These are phyloP conservation scores for Penicillium steckii DNA, from an alignment of 495 filamentous ascomycete species.

Conservation along the genomic window DNA sequence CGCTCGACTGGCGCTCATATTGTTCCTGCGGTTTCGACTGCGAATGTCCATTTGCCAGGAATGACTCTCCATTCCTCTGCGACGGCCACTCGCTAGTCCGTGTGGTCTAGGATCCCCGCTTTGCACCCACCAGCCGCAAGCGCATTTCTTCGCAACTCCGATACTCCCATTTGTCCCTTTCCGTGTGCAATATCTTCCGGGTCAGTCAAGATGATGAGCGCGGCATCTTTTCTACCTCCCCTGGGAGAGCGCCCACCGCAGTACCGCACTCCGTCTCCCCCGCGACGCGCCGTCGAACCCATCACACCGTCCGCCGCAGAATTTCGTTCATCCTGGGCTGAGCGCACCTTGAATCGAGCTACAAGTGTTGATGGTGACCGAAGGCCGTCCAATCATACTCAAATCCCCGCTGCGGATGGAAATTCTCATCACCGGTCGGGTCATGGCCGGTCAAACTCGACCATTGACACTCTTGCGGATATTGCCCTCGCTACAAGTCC, in stretches of 20 bases:
- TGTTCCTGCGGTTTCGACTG: slow-evolving; percentile 26
- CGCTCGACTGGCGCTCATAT: slow-evolving; percentile 17
- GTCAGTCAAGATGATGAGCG: slow-evolving; percentile 38
- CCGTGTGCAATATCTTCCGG: slow-evolving; percentile 11
- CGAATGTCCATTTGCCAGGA: slow-evolving; percentile 39
- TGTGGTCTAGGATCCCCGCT: slow-evolving; percentile 50
- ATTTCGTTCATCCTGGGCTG: slow-evolving; percentile 31
- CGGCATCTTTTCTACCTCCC: slow-evolving; percentile 45
- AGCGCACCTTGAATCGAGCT: slow-evolving; percentile 29
- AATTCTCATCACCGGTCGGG: slow-evolving; percentile 36
- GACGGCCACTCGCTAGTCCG: slow-evolving; percentile 49
- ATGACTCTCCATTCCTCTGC: slow-evolving; percentile 44
- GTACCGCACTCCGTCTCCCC: slow-evolving; percentile 56
- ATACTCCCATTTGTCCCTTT: slow-evolving; percentile 11
- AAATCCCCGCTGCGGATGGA: slow-evolving; percentile 17
- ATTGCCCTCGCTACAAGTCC: slow-evolving; percentile 54
- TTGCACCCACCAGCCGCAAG: slow-evolving; percentile 46
- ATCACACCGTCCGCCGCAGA: slow-evolving; percentile 46
- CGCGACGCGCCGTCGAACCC: slow-evolving; percentile 52
- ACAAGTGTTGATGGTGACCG: slow-evolving; percentile 31
- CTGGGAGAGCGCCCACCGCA: slow-evolving; percentile 42
- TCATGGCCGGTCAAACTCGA: slow-evolving; percentile 48
- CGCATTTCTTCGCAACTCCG: slow-evolving; percentile 31
- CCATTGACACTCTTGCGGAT: slow-evolving; percentile 54
- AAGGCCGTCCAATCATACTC: slow-evolving; percentile 19